phyloP scores from a whole-genome alignment of 257 asterid genomes.

The Anisodus acutangulus region DNA sequence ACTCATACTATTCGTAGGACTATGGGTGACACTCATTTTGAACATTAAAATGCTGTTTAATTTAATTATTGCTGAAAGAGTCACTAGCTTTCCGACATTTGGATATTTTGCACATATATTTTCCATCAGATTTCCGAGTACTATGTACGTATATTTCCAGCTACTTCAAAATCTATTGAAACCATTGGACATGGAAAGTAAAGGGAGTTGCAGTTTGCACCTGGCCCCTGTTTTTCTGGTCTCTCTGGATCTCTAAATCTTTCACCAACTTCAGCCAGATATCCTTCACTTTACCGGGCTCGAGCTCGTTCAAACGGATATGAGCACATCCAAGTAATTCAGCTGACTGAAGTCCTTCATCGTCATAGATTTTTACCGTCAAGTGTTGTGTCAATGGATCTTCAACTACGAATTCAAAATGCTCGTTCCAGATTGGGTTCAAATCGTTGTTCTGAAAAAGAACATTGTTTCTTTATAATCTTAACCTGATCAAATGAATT shows the following conservation, averaged over 20 bases:
- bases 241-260: conserved; percentile 81
- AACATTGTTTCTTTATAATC: not conserved
- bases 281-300: conserved; percentile 71
- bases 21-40: not conserved
- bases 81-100: not conserved
- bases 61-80: not conserved
- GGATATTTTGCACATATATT: not conserved
- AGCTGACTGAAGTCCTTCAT: conserved; percentile 88
- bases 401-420: conserved; percentile 83
- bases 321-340: conserved; percentile 84
- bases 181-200: not conserved
- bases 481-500: not conserved
- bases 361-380: conserved; percentile 77
- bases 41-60: not conserved
- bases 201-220: conserved; percentile 34
- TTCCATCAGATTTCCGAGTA: not conserved
- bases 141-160: not conserved
- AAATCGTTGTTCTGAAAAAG: conserved; percentile 59
- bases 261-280: conserved; percentile 86
- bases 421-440: conserved; percentile 94
- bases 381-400: conserved; percentile 76
- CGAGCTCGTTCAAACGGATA: conserved; percentile 54
- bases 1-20: not conserved
- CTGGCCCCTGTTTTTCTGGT: conserved; percentile 83
- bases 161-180: not conserved